Conservation (phyloP, 1,284 basidiomycete genomes). For the Rhizoctonia solani region DNA sequence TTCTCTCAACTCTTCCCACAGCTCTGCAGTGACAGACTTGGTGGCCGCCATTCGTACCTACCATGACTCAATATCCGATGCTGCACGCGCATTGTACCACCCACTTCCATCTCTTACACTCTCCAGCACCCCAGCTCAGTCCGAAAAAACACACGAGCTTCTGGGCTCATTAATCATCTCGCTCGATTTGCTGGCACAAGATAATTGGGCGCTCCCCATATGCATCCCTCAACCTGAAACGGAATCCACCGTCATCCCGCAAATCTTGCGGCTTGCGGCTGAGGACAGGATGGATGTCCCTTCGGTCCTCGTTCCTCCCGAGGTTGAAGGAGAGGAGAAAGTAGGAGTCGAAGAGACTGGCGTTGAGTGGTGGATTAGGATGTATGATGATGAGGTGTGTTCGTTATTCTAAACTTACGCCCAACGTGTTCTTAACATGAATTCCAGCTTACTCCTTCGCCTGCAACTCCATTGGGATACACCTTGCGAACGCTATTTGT, state of each 20-base stretch:
- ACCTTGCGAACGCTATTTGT: conserved; percentile 74
- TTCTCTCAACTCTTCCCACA: conserved; percentile 37
- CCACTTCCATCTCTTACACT: conserved; percentile 15
- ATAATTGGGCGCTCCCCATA: conserved; percentile 27
- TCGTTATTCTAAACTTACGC: conserved; percentile 46
- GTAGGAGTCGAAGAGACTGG: conserved; percentile 52
- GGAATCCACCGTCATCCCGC: conserved; percentile 20
- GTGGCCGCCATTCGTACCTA: conserved; percentile 68
- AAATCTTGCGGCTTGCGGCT: conserved; percentile 26
- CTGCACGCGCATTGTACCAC: conserved; percentile 38
- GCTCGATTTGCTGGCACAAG: conserved; percentile 18
- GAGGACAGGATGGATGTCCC: conserved; percentile 59
- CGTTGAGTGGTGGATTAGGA: conserved; percentile 60
- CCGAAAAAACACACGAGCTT: conserved; percentile 26
- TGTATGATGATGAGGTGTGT: conserved; percentile 81
- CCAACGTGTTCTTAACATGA: no score
- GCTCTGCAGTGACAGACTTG: conserved; percentile 61
- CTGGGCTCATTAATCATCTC: conserved; percentile 3
- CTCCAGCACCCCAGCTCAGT: conserved; percentile 5
- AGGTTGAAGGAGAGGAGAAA: conserved; percentile 75
- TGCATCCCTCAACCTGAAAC: conserved; percentile 32
- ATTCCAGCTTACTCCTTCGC: conserved; percentile 76
- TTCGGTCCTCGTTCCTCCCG: conserved; percentile 82
- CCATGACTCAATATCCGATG: conserved; percentile 59
- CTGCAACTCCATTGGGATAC: conserved; percentile 75